Conservation (phyloP, 164 flowering plant species). For the Nelumbo lutea region DNA sequence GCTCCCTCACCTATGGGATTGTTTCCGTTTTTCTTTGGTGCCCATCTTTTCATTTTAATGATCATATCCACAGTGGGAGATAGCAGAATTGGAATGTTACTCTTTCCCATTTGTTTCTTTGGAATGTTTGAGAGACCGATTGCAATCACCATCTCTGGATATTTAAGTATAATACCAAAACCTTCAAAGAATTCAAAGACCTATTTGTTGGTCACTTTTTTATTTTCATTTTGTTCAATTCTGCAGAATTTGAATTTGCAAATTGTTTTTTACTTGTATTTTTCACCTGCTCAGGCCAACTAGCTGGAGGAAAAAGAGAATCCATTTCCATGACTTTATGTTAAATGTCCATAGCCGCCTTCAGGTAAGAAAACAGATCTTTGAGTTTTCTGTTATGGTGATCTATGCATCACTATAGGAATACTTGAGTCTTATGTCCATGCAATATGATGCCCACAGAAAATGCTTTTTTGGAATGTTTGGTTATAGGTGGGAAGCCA, state of each 20-base stretch:
- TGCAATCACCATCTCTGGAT: background rate
- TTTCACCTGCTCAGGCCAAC: slow-evolving; percentile 46
- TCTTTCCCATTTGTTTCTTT: background rate
- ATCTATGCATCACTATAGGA: background rate
- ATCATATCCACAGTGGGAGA: too few species aligned
- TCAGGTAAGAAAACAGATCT: slow-evolving; percentile 49
- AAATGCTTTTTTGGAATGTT: background rate
- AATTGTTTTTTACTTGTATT: background rate
- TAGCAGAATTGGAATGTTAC: background rate
- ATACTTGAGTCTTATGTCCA: background rate
- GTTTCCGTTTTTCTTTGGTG: too few species aligned
- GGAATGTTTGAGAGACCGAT: background rate
- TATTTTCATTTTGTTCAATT: background rate
- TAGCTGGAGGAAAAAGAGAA: slow-evolving; percentile 90
- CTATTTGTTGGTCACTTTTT: background rate
- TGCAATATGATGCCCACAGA: background rate
- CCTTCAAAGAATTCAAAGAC: background rate
- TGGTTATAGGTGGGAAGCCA: too few species aligned
- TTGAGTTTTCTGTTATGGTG: background rate
- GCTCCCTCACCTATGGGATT: too few species aligned
- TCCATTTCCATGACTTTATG: slow-evolving; percentile 99
- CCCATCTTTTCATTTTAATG: too few species aligned
- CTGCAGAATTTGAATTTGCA: background rate
- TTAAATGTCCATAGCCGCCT: slow-evolving; percentile 87
- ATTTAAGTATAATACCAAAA: background rate